Conservation (phyloP, 148 eudicot species). For the Cornus florida region DNA sequence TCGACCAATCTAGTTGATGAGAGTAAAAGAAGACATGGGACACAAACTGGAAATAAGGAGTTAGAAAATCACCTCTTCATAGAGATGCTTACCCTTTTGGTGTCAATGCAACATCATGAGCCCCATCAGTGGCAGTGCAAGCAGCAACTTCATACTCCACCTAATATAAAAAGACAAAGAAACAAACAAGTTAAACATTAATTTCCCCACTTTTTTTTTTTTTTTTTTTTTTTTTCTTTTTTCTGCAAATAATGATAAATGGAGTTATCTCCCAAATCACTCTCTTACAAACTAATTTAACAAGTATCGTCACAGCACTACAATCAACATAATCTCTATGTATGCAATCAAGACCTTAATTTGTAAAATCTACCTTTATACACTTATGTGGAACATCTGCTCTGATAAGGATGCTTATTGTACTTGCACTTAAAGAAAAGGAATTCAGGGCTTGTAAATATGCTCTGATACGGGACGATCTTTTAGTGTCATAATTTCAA, state of each 20-base stretch:
- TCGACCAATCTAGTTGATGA: not conserved
- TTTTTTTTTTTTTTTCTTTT: no score
- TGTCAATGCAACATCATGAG: constrained; percentile 37
- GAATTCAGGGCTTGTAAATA: not conserved
- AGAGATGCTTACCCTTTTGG: constrained; percentile 39
- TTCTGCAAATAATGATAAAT: not conserved
- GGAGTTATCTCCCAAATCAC: not conserved
- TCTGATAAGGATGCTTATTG: no score
- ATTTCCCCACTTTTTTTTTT: no score
- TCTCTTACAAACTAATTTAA: not conserved
- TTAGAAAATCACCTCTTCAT: constrained; percentile 56
- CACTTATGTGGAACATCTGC: no score
- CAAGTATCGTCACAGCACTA: not conserved
- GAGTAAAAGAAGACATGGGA: not conserved
- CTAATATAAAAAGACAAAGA: constrained; percentile 42
- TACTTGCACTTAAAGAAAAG: not conserved
- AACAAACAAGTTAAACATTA: no score
- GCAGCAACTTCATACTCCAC: constrained; percentile 63
- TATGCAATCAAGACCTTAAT: not conserved
- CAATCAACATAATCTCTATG: not conserved
- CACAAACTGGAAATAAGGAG: not conserved
- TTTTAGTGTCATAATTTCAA: not conserved
- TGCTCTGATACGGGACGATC: not conserved
- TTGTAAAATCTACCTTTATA: not conserved
- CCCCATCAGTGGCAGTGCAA: constrained; percentile 35